Base-by-base conservation (phyloP, 164 flowering plant species). In the Amborella trichopoda region DNA sequence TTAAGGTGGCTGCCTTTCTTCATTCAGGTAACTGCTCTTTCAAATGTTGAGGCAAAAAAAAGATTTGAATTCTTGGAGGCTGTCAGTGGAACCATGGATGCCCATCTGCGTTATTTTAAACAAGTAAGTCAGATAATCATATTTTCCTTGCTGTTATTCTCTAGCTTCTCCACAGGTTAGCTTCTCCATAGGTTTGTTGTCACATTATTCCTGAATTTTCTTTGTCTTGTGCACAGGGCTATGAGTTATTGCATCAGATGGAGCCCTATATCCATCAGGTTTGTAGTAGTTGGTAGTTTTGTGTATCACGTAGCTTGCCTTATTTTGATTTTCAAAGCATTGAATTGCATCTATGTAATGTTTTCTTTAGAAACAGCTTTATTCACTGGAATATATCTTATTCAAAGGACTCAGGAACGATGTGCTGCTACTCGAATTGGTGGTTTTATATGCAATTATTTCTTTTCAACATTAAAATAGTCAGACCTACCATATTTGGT, bases 181-280 rank as follows among this genome's bases (percentile, higher is more conserved):
- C n/a, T n/a, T n/a, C n/a, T n/a, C n/a, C n/a, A n/a, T n/a, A n/a
- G n/a, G n/a, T 16, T n/a, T 11, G 11, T 38, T 38, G 41, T 38
- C 41, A 13, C 20, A 16, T n/a, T 9, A 22, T 18, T 16, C 16
- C 41, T 38, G 11, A 38, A 16, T 52, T 26, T 27, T 34, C 28
- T 37, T 27, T 44, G 48, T 33, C 28, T 37, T 40, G 11, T 46
- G 1, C 66, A 48, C 60, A 93, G 99, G 99, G 99, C 4, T 93
- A 88, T 67, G 99, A 93, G 58, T 70, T 93, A 54, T 64, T 93
- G 76, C 96, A 85, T 68, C 96, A 82, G 55, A 87, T 93, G 99
- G 99, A 88, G 69, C 96, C 99, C 20, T 87, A 80, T 56, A 83
- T 93, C 36, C 77, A 82, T 63, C 96, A 93, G 99, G 99, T 88